Evolutionary conservation across 129 eudicot genomes (phyloP).

Genomic region (Flaveria brownii): DNA sequence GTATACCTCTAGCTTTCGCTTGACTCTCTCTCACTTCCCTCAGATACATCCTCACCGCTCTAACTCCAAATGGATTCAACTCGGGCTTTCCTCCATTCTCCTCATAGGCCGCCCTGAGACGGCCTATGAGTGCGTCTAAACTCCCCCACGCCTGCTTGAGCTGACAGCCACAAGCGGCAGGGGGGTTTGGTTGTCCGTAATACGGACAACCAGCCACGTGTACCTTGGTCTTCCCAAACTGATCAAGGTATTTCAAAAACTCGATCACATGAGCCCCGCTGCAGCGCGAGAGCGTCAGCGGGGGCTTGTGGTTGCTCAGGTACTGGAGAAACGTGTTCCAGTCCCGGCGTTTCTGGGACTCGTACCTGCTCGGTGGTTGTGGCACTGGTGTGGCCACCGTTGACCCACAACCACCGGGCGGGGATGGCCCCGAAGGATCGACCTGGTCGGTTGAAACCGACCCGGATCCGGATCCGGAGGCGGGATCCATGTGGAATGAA

Average conservation of each 20-base stretch:
- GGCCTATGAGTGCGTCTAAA: conserved; percentile 64
- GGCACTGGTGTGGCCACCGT: not conserved
- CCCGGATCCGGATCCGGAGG: conserved; percentile 38
- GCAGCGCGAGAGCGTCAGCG: conserved; percentile 51
- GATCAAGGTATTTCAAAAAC: conserved; percentile 69
- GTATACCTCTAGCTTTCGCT: conserved; percentile 77
- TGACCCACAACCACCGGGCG: not conserved
- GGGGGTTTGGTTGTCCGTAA: conserved; percentile 67
- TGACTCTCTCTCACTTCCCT: conserved; percentile 77
- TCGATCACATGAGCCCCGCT: conserved; percentile 81
- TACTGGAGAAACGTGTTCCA: conserved; percentile 75
- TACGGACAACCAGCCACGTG: conserved; percentile 63
- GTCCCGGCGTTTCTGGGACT: conserved; percentile 75
- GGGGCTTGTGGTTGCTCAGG: conserved; percentile 67
- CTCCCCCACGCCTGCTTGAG: conserved; percentile 78
- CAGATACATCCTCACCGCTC: conserved; percentile 69
- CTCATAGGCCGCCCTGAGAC: conserved; percentile 68
- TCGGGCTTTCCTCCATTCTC: conserved; percentile 69
- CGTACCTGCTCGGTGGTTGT: conserved; percentile 62
- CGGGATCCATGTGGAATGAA: conserved; percentile 18
- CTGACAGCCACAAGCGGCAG: conserved; percentile 62
- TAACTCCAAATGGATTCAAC: conserved; percentile 67
- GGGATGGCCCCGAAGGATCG: not conserved
- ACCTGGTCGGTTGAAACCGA: conserved; percentile 23
- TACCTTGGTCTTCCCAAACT: conserved; percentile 72